These are phyloP conservation scores for Fimicolochytrium jonesii DNA, from an alignment of 192 early-diverging fungal species.

Conservation along the genomic window DNA sequence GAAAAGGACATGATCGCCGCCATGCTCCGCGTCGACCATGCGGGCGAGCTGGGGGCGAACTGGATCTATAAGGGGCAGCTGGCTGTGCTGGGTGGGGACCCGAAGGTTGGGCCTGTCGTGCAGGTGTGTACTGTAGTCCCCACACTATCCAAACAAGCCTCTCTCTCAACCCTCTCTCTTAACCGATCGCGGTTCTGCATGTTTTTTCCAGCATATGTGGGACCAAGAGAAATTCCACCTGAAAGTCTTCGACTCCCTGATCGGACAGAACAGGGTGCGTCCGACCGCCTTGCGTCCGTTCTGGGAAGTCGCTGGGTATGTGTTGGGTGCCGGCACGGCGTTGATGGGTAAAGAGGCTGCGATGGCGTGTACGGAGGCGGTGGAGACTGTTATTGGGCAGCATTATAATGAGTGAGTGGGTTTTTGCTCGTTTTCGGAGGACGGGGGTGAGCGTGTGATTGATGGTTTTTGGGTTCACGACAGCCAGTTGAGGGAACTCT, in stretches of 20 bases:
- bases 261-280: constrained; percentile 73
- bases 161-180: constrained; percentile 6
- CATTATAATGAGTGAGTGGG: constrained; percentile 86
- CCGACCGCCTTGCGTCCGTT: constrained; percentile 81
- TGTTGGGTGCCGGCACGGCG: constrained; percentile 81
- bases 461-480: not conserved
- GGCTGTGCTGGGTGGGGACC: constrained; percentile 67
- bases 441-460: too few species aligned
- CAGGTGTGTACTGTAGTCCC: constrained; percentile 37
- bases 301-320: constrained; percentile 82
- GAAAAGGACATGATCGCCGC: constrained; percentile 24
- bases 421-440: not conserved
- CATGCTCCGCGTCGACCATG: constrained; percentile 95
- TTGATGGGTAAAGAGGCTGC: constrained; percentile 90
- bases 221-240: constrained; percentile 91
- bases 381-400: constrained; percentile 91
- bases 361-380: constrained; percentile 99
- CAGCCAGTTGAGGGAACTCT: constrained; percentile 76
- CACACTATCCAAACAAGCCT: not conserved
- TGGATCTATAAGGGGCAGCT: constrained; percentile 96
- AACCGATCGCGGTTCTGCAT: too few species aligned
- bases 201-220: constrained; percentile 85
- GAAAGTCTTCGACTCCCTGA: constrained; percentile 68
- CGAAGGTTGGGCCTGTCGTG: constrained; percentile 64
- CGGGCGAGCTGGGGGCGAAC: constrained; percentile 93